Percentiles rank a stretch among this genome's conserved stretches.
Conservation (phyloP, 495 filamentous ascomycete species). For the Penicillium lagena region DNA sequence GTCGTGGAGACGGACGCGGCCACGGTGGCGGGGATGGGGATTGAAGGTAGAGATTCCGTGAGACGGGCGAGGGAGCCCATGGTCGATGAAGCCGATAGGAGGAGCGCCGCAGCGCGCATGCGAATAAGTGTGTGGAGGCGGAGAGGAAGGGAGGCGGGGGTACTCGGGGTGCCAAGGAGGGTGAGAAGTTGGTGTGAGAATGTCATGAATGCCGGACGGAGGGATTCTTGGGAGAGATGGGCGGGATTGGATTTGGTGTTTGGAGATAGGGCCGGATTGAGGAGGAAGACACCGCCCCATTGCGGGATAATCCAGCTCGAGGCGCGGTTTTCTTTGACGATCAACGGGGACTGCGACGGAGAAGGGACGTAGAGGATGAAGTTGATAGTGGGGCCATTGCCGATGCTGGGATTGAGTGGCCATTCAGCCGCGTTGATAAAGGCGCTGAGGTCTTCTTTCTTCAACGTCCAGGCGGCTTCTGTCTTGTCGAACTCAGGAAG, state of each 20-base stretch:
- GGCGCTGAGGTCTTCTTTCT: constrained; percentile 80
- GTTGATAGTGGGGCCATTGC: constrained; percentile 86
- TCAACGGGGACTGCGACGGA: constrained; percentile 51
- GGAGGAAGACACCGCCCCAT: constrained; percentile 87
- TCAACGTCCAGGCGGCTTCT: constrained; percentile 56
- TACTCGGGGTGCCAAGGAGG: constrained; percentile 78
- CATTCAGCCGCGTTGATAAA: constrained; percentile 98
- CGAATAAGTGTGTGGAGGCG: constrained; percentile 78
- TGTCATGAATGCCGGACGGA: constrained; percentile 75
- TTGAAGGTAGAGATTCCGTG: constrained; percentile 76
- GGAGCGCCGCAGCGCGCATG: constrained; percentile 75
- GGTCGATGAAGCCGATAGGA: constrained; percentile 87
- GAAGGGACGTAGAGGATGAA: constrained; percentile 82
- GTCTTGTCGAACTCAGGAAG: constrained; percentile 47
- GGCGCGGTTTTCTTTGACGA: constrained; percentile 63
- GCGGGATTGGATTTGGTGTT: constrained; percentile 20
- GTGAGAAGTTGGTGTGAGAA: constrained; percentile 91
- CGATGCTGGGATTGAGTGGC: constrained; percentile 92
- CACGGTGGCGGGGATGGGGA: constrained; percentile 82
- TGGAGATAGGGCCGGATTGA: constrained; percentile 50
- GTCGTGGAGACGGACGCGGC: constrained; percentile 79
- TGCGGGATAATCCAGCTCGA: constrained; percentile 93
- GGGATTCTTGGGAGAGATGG: constrained; percentile 49
- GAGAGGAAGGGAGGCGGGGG: constrained; percentile 72
- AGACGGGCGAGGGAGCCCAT: constrained; percentile 88